Evolutionary conservation across 2,329 filamentous ascomycete genomes (phyloP).

Genomic region (Alternaria postmessia): DNA sequence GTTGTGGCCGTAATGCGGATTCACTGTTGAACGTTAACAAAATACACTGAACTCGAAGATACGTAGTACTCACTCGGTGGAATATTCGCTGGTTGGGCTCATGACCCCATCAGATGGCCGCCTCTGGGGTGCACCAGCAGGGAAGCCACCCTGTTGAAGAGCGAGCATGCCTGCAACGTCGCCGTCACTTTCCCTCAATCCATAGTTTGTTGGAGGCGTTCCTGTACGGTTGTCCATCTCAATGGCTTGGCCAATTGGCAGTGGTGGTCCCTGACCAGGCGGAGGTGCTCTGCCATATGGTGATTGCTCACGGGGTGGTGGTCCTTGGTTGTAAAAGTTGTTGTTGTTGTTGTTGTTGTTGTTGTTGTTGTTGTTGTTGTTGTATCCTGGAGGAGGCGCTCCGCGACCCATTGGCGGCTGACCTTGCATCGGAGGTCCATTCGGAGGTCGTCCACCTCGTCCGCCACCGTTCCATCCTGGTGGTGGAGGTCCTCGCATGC

Average conservation of each 20-base stretch:
- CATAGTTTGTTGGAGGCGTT: conserved; percentile 48
- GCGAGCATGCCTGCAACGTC: conserved; percentile 79
- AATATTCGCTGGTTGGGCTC: conserved; percentile 74
- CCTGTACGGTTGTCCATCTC: conserved; percentile 76
- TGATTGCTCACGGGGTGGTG: conserved; percentile 49
- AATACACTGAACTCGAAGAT: too few relatives aligned
- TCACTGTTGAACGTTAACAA: conserved; percentile 25
- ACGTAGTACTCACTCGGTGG: conserved; percentile 70
- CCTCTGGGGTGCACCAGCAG: conserved; percentile 37
- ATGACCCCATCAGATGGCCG: conserved; percentile 33
- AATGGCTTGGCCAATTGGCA: conserved; percentile 68
- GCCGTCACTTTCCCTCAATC: conserved; percentile 68
- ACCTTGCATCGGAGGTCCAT: conserved; percentile 47
- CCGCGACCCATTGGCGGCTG: conserved; percentile 50
- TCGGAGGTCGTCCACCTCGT: conserved; percentile 43
- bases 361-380: conserved; percentile 49
- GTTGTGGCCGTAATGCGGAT: conserved; percentile 20
- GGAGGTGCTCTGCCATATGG: conserved; percentile 67
- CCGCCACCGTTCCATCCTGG: conserved; percentile 52
- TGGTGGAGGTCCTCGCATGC: conserved; percentile 52
- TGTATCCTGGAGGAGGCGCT: conserved; percentile 54
- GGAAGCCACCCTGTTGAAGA: conserved; percentile 65
- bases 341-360: conserved; percentile 49
- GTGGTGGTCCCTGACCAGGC: conserved; percentile 39
- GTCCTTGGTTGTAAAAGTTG: conserved; percentile 42